These are phyloP conservation scores for Periconia macrospinosa DNA, from an alignment of 2,329 filamentous ascomycete genomes.

Conservation along the genomic window DNA sequence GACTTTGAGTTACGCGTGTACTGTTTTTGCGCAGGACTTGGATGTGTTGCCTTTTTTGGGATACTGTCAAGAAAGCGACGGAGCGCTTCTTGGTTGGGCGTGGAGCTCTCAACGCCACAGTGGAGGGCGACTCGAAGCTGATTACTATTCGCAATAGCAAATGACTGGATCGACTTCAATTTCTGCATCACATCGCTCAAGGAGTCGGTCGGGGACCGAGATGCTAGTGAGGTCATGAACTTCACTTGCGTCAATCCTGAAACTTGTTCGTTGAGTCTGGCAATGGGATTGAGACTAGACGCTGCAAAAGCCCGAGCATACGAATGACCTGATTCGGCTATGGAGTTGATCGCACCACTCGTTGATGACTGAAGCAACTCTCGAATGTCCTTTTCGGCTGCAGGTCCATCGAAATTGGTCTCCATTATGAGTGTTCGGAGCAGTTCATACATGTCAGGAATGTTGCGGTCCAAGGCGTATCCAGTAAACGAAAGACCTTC, in stretches of 20 bases:
- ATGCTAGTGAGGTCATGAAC: conserved; percentile 76
- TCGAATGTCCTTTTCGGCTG: conserved; percentile 78
- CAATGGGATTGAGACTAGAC: conserved; percentile 72
- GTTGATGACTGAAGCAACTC: conserved; percentile 85
- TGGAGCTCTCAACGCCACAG: conserved; percentile 74
- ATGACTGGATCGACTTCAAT: conserved; percentile 79
- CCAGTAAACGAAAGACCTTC: conserved; percentile 86
- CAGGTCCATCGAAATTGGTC: conserved; percentile 84
- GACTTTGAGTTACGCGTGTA: conserved; percentile 61
- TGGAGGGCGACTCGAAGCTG: conserved; percentile 80
- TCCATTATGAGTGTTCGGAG: conserved; percentile 78
- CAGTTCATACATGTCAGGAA: conserved; percentile 88
- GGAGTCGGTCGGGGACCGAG: conserved; percentile 68
- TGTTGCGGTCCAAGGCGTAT: conserved; percentile 85
- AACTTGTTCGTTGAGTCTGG: conserved; percentile 79
- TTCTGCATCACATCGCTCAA: conserved; percentile 77
- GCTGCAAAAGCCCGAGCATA: conserved; percentile 85
- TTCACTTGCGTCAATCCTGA: conserved; percentile 88
- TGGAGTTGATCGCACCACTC: conserved; percentile 86
- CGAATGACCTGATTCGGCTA: conserved; percentile 86
- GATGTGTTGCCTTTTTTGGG: conserved; percentile 44
- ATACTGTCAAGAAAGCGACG: conserved; percentile 68
- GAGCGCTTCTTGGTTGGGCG: conserved; percentile 70
- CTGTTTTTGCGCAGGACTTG: conserved; percentile 34
- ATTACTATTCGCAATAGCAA: conserved; percentile 70